Evolutionary conservation across 768 basidiomycete genomes (phyloP), one percentile per base, ranked within the genome.

Genomic region (Termitomyces sp.): DNA sequence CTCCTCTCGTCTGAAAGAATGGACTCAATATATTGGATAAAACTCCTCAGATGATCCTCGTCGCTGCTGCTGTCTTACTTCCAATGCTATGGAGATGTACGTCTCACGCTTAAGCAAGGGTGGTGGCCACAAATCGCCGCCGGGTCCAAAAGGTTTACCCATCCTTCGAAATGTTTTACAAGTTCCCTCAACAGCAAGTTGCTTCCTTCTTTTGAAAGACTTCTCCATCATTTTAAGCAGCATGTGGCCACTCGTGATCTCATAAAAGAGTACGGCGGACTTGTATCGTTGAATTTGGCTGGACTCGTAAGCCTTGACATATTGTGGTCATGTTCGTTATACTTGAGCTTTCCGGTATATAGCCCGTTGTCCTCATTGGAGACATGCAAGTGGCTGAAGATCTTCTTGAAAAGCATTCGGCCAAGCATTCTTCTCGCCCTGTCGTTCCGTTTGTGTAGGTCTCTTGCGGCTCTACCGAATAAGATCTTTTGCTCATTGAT

Each of bases 241-340:
- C 56, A 57, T 51, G 32, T 52, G 18, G 56, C 34, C 5, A 57
- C 56, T 26, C 27, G 56, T 14, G 32, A n/a, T 20, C 5, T 57
- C 3, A 43, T 44, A 36, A 26, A 57, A 46, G 41, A 57, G 22
- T 52, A 57, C 20, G 43, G 50, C 39, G 56, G 50, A 27, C 56
- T 57, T 34, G 56, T 57, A n/a, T 44, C 49, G 3, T 34, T 57
- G 22, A 57, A 57, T 27, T 41, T 52, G 50, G 54, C 54, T 46
- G 54, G 44, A 26, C 39, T 55, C 18, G 54, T 55, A 37, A 46
- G 44, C 5, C 24, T 29, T 14, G 13, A 5, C 18, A 16, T 2
- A 14, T 36, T 34, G 6, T n/a, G 13, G 3, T n/a, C 27, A 6
- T 29, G 29, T 29, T 29, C 29, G 12, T 29, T 0, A 3, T 10